Base-by-base conservation (phyloP, 345 rosid species). In the Heritiera littoralis region DNA sequence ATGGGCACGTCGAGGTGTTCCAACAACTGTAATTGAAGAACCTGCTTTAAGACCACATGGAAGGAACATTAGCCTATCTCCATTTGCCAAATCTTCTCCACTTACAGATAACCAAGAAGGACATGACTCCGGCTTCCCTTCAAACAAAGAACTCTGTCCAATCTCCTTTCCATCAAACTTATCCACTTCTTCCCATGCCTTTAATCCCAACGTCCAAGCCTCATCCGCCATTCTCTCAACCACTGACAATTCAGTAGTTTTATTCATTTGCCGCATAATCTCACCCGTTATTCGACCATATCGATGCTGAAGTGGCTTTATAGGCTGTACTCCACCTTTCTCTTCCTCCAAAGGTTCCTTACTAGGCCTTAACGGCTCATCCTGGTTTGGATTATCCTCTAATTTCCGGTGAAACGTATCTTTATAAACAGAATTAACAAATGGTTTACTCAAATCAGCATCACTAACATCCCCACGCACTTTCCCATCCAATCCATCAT, bases 31-130 rank as follows among this genome's bases (percentile, higher is more conserved):
- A 72, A 94, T 88, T 45, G 99, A 96, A 76, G 99, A 96, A 23
- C 99, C 97, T 18, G 92, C 97, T 78, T 91, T 91, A 78, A 94
- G 91, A 69, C 99, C 99, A 85, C 99, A 96, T 9, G 99, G 99
- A 78, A 96, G 95, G 84, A 91, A 89, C 97, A 94, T 85, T 83
- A 87, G 80, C 81, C 86, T 66, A 38, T 90, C 89, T 61, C 90
- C 94, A 49, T 79, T 89, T 35, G 83, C 85, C 87, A 92, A 84
- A 74, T 94, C 95, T 74, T 91, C 94, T 52, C 94, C 92, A 49
- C 80, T 90, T 68, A 83, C 72, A 3, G 98, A 94, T 45, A 94
- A 81, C 98, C 94, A 95, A 8, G 94, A 87, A 79, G 98, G 95
- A 28, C 99, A 96, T 0, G 97, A 85, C 49, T 88, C 93, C 0